A percentile compares a stretch with the other conserved stretches of the same genome.
Conservation (phyloP, 1,139 yeast species). For the Wickerhamomyces sp. region DNA sequence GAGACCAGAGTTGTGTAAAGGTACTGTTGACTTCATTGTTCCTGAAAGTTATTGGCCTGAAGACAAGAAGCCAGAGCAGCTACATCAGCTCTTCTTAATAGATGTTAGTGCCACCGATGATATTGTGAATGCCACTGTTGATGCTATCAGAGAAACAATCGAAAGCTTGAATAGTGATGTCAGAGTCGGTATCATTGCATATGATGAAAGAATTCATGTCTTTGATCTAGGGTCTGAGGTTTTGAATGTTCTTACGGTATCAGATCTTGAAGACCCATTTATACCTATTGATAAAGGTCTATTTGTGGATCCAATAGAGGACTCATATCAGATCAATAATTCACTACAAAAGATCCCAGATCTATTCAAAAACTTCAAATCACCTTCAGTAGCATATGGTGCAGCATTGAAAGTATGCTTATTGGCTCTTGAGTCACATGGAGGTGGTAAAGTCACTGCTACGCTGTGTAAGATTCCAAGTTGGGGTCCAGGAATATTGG, state of each 20-base stretch:
- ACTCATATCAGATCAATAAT: constrained; percentile 58
- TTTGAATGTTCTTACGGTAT: constrained; percentile 61
- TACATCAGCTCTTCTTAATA: constrained; percentile 73
- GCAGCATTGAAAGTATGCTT: constrained; percentile 71
- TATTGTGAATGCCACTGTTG: constrained; percentile 63
- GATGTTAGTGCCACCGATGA: constrained; percentile 69
- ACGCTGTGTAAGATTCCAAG: constrained; percentile 69
- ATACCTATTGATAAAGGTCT: constrained; percentile 76
- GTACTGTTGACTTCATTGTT: constrained; percentile 82
- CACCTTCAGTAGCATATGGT: constrained; percentile 73
- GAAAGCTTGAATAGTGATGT: constrained; percentile 33
- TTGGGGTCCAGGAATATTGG: constrained; percentile 79
- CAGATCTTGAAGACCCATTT: constrained; percentile 54
- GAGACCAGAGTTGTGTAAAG: constrained; percentile 75
- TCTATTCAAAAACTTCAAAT: constrained; percentile 39
- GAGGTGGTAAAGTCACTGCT: constrained; percentile 81
- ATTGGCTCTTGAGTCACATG: constrained; percentile 53
- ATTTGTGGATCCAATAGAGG: constrained; percentile 73
- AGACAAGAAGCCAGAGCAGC: constrained; percentile 38
- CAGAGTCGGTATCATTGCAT: constrained; percentile 68
- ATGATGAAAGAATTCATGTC: constrained; percentile 69
- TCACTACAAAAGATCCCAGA: constrained; percentile 61
- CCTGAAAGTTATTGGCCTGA: constrained; percentile 65
- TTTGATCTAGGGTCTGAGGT: constrained; percentile 59
- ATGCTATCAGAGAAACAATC: constrained; percentile 62